Conservation (phyloP, 495 filamentous ascomycete genomes). For the Clavariopsis aquatica region DNA sequence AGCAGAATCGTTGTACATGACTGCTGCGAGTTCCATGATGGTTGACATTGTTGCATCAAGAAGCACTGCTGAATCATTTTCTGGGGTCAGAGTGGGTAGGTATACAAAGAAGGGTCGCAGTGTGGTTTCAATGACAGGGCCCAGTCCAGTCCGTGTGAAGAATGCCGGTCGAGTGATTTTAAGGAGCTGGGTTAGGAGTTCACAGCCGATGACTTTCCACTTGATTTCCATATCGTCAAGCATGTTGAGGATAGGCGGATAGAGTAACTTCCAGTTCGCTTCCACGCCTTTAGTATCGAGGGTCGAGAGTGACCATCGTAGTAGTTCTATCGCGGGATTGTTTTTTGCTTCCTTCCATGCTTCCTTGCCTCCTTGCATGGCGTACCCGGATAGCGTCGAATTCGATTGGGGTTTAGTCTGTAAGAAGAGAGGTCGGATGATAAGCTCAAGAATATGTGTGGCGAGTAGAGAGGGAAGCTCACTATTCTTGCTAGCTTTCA, state of each 20-base stretch:
- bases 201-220: slow-evolving; percentile 62
- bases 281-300: slow-evolving; percentile 46
- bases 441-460: slow-evolving; percentile 46
- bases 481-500: slow-evolving; percentile 37
- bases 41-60: slow-evolving; percentile 67
- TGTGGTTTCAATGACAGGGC: slow-evolving; percentile 75
- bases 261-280: slow-evolving; percentile 70
- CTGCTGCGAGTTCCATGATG: slow-evolving; percentile 60
- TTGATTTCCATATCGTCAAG: slow-evolving; percentile 66
- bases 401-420: slow-evolving; percentile 21
- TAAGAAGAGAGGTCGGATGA: slow-evolving; percentile 48
- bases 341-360: slow-evolving; percentile 71
- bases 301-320: slow-evolving; percentile 64
- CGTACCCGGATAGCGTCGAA: slow-evolving; percentile 45
- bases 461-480: slow-evolving; percentile 46
- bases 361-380: slow-evolving; percentile 37
- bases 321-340: slow-evolving; percentile 61
- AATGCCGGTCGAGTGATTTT: slow-evolving; percentile 51
- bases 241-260: slow-evolving; percentile 80
- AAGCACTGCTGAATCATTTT: slow-evolving; percentile 65
- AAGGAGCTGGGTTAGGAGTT: slow-evolving; percentile 62
- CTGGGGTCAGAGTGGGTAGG: slow-evolving; percentile 77
- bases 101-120: slow-evolving; percentile 70
- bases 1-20: slow-evolving; percentile 41
- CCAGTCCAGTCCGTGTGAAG: slow-evolving; percentile 72